Base-by-base conservation (phyloP, 768 basidiomycete genomes). In the Paxillus rubicundulus region DNA sequence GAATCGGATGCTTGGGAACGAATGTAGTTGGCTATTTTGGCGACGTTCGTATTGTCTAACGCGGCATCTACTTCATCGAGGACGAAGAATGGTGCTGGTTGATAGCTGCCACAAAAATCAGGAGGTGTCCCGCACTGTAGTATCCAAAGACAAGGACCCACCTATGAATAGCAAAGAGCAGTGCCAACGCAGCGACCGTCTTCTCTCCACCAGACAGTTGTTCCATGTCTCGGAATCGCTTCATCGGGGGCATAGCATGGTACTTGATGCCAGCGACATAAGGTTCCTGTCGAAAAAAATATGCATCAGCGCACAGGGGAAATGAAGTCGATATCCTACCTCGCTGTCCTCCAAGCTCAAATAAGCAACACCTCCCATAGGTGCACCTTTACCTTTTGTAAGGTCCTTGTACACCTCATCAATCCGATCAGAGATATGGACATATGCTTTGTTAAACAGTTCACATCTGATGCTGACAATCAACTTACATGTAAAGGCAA, bases 211-310 rank as follows among this genome's bases (percentile, higher is more conserved):
- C 97, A 0, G 95, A 98, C 13, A 98, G 76, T 68, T 98, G 96
- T 53, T 98, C 95, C 95, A 98, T 98, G 66, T 98, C 97, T 55
- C 95, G 82, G 80, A 98, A 98, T 2, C 94, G 89, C 69, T 99
- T 99, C 87, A 98, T 96, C 1, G 97, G 97, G 0, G 97, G 97
- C 97, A 98, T 99, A 1, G 96, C 95, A 64, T 98, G 96, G 67
- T 98, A 98, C 70, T 97, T 98, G 74, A 99, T 92, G 49, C 97
- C 92, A 34, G 82, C 85, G 18, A 75, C 77, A 58, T 93, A 93
- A 1, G 92, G 91, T 71, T 91, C 89, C 89, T 89, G 55, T 47
- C 27, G 28, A 51, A 38, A 5, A 9, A 45, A 13, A 42, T 17
- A n/a, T 41, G 12, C 16, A 36, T 62, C 13, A 56, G 55, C 38